These are phyloP conservation scores for Linnemannia elongata DNA, from an alignment of 192 early-diverging fungal genomes.

Conservation along the genomic window DNA sequence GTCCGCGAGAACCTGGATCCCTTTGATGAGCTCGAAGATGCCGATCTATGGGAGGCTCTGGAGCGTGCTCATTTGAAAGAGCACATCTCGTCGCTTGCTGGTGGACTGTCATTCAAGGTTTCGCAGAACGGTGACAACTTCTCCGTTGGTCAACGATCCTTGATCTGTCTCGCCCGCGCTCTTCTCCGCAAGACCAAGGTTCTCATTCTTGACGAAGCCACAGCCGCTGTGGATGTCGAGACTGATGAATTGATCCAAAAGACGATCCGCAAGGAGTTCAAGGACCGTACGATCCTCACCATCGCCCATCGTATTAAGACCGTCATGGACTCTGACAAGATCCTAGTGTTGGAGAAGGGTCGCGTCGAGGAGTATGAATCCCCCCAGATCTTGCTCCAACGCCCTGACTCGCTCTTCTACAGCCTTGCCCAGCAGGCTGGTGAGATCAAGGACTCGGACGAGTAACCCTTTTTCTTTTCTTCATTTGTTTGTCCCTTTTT, in stretches of 20 bases:
- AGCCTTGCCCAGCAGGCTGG: slow-evolving; percentile 65
- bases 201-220: slow-evolving; percentile 62
- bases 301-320: slow-evolving; percentile 94
- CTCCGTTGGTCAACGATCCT: slow-evolving; percentile 62
- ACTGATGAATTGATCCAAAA: slow-evolving; percentile 90
- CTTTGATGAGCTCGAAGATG: slow-evolving; percentile 70
- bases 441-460: slow-evolving; percentile 34
- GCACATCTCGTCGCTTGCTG: slow-evolving; percentile 43
- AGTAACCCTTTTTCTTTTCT: neutral
- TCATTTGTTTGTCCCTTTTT: neutral
- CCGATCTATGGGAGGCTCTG: slow-evolving; percentile 79
- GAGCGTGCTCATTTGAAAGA: slow-evolving; percentile 65
- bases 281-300: slow-evolving; percentile 83
- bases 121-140: slow-evolving; percentile 68
- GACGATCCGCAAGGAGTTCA: slow-evolving; percentile 85
- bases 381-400: slow-evolving; percentile 41
- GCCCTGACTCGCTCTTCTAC: slow-evolving; percentile 38
- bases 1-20: slow-evolving; percentile 71
- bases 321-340: slow-evolving; percentile 87
- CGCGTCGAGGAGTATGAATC: slow-evolving; percentile 57
- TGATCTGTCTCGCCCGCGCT: slow-evolving; percentile 67
- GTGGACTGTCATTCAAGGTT: slow-evolving; percentile 53
- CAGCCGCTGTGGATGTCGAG: slow-evolving; percentile 82
- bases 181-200: slow-evolving; percentile 68
- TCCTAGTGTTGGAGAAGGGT: slow-evolving; percentile 83